Percentiles rank a stretch among this genome's conserved stretches.
phyloP scores from a whole-genome alignment of 345 rosid genomes.

The Murraya koenigii region DNA sequence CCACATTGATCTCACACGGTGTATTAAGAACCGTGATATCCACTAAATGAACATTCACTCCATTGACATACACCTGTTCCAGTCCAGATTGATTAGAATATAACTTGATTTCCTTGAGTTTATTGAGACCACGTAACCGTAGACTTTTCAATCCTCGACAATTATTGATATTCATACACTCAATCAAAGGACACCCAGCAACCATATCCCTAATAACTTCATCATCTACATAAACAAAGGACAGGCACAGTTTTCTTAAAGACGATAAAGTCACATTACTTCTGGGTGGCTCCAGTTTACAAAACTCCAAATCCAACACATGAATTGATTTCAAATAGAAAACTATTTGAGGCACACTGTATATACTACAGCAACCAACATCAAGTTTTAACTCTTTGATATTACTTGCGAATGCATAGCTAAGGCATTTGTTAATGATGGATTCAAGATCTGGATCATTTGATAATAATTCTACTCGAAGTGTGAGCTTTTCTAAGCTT shows the following conservation, averaged over 20 bases:
- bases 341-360: not conserved
- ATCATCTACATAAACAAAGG: not conserved
- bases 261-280: not conserved
- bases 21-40: too few relatives aligned
- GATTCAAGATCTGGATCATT: too few relatives aligned
- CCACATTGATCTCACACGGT: not conserved
- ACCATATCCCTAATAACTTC: not conserved
- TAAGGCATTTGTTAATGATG: too few relatives aligned
- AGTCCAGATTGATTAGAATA: not conserved
- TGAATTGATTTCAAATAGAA: not conserved
- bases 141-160: not conserved
- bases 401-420: not conserved
- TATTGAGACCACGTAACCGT: not conserved
- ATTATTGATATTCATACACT: not conserved
- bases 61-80: not conserved
- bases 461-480: too few relatives aligned
- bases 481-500: too few relatives aligned
- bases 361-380: not conserved
- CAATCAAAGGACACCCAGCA: constrained; percentile 1
- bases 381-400: not conserved
- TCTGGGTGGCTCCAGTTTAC: not conserved
- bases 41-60: not conserved
- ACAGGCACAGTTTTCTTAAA: not conserved
- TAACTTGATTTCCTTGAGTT: not conserved
- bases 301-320: not conserved